These are phyloP conservation scores for Malassezia cuniculi DNA, from an alignment of 1,284 basidiomycete species.

Conservation along the genomic window DNA sequence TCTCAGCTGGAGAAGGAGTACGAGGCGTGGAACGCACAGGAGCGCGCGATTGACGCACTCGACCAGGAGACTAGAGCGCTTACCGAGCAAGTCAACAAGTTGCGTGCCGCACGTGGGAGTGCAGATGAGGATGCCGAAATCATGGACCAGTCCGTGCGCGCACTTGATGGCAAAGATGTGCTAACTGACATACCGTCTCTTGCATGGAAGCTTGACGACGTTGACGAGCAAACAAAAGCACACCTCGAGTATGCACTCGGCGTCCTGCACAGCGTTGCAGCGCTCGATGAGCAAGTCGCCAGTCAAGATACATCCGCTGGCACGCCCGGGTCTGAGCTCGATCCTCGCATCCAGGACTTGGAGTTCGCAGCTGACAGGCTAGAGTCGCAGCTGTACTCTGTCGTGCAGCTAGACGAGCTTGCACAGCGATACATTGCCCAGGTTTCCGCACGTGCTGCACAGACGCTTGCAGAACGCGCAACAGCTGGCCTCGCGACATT, in stretches of 20 bases:
- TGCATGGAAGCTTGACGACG: not conserved
- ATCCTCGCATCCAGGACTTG: slow-evolving; percentile 21
- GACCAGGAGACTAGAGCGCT: not conserved
- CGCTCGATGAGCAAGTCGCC: slow-evolving; percentile 12
- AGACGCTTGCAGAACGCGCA: slow-evolving; percentile 11
- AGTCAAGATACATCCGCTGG: not conserved
- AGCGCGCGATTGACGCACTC: slow-evolving; percentile 8
- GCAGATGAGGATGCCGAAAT: slow-evolving; percentile 5
- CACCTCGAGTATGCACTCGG: slow-evolving; percentile 12
- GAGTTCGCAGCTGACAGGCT: slow-evolving; percentile 20
- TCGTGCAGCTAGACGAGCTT: slow-evolving; percentile 9
- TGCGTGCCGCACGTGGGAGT: not conserved
- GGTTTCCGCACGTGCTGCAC: slow-evolving; percentile 11
- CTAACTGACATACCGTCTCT: not conserved
- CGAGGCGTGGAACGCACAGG: slow-evolving; percentile 22
- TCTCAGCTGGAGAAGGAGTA: slow-evolving; percentile 22
- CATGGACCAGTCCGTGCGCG: not conserved
- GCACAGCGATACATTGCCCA: slow-evolving; percentile 2
- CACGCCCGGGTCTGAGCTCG: slow-evolving; percentile 17
- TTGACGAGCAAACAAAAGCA: slow-evolving; percentile 9
- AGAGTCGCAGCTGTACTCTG: slow-evolving; percentile 3
- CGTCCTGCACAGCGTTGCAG: slow-evolving; percentile 14
- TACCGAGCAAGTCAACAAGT: not conserved
- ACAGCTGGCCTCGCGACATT: slow-evolving; percentile 7
- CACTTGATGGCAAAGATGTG: not conserved